Evolutionary conservation across 495 filamentous ascomycete species (phyloP).

Genomic region (Evernia prunastri): DNA sequence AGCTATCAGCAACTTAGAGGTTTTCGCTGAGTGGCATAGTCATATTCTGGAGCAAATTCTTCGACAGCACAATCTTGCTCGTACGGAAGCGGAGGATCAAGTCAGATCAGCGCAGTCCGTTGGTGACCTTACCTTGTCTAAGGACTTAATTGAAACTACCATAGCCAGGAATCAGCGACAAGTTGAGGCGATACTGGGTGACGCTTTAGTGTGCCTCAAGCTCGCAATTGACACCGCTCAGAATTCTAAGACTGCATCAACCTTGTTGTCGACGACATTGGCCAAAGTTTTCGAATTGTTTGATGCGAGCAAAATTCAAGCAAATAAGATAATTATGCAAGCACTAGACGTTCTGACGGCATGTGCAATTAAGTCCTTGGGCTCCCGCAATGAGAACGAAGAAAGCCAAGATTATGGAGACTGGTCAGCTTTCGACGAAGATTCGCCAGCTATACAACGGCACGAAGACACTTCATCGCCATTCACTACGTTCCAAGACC

Average conservation of each 20-base stretch:
- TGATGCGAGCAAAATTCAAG: constrained; percentile 33
- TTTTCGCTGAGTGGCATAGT: constrained; percentile 65
- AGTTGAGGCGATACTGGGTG: constrained; percentile 51
- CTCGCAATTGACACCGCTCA: constrained; percentile 40
- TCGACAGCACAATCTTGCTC: constrained; percentile 52
- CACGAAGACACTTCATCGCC: constrained; percentile 34
- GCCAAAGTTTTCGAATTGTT: constrained; percentile 38
- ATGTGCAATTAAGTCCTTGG: constrained; percentile 25
- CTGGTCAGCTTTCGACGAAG: constrained; percentile 51
- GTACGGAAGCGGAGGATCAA: constrained; percentile 56
- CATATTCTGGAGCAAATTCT: constrained; percentile 51
- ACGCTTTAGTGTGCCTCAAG: constrained; percentile 48
- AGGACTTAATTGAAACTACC: constrained; percentile 46
- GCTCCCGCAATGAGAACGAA: constrained; percentile 39
- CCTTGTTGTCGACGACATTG: constrained; percentile 32
- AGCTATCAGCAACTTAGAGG: constrained; percentile 43
- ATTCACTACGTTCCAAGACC: constrained; percentile 42
- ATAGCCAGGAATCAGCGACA: constrained; percentile 57
- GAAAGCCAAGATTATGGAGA: constrained; percentile 75
- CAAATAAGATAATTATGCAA: constrained; percentile 36
- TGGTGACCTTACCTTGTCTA: constrained; percentile 34
- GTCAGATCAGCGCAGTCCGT: constrained; percentile 33
- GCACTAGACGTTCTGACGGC: constrained; percentile 36
- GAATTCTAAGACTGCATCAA: constrained; percentile 33
- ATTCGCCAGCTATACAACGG: constrained; percentile 18